Conservation (phyloP, 2,329 filamentous ascomycete genomes). For the Sarocladiaceae sp. region DNA sequence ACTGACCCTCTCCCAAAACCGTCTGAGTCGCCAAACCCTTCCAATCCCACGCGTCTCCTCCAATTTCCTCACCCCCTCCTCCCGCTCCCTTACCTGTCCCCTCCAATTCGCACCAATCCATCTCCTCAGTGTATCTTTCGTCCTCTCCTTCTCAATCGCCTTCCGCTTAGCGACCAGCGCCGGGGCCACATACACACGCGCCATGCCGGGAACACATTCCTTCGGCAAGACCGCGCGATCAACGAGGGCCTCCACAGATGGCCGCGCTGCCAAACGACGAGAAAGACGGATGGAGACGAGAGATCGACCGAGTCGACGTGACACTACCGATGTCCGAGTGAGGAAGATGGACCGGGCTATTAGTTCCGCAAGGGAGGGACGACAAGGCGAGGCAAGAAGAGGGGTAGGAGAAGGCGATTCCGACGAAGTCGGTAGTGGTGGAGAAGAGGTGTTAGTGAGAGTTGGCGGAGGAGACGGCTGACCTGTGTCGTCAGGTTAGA, state of each 20-base stretch:
- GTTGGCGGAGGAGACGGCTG: conserved; percentile 55
- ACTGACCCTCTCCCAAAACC: conserved; percentile 61
- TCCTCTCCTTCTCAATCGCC: conserved; percentile 60
- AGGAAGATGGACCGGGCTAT: conserved; percentile 63
- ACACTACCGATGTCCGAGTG: conserved; percentile 61
- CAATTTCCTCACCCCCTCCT: conserved; percentile 40
- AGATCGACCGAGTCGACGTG: conserved; percentile 57
- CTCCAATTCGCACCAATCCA: conserved; percentile 61
- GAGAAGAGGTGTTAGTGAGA: conserved; percentile 62
- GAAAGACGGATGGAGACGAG: conserved; percentile 63
- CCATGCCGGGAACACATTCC: conserved; percentile 53
- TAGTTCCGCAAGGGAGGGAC: conserved; percentile 58
- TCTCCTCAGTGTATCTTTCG: conserved; percentile 61
- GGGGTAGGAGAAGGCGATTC: conserved; percentile 51
- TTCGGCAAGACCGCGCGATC: conserved; percentile 60
- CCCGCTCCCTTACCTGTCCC: conserved; percentile 45
- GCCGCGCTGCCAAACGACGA: conserved; percentile 55
- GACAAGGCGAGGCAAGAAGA: conserved; percentile 51
- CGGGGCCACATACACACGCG: conserved; percentile 46
- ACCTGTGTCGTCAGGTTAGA: conserved; percentile 37
- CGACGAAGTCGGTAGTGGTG: conserved; percentile 58
- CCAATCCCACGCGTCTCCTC: conserved; percentile 51
- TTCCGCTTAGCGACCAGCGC: conserved; percentile 58
- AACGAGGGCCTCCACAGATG: conserved; percentile 56
- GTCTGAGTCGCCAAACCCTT: conserved; percentile 56